Conservation (phyloP, 2,329 filamentous ascomycete genomes). For the Xylariaceae sp. region DNA sequence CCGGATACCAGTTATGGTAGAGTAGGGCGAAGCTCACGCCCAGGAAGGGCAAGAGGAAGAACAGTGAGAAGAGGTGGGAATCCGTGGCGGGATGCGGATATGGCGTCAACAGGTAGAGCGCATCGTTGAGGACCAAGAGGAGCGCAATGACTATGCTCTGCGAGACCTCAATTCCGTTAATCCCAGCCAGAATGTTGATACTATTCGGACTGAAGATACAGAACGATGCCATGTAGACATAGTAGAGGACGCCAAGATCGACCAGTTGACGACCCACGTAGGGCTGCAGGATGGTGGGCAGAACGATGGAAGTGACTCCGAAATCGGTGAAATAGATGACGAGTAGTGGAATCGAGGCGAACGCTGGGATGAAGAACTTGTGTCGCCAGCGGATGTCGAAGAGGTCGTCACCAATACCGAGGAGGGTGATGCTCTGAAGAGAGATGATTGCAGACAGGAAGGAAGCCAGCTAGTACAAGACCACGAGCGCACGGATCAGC, state of each 20-base stretch:
- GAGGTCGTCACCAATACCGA: constrained; percentile 90
- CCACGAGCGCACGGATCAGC: too few species aligned
- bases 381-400: constrained; percentile 99
- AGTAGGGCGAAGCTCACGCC: constrained; percentile 84
- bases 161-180: constrained; percentile 95
- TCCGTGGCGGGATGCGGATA: constrained; percentile 92
- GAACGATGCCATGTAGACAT: constrained; percentile 92
- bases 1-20: constrained; percentile 92
- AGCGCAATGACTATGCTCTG: constrained; percentile 88
- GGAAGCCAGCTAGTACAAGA: constrained; percentile 65
- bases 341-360: constrained; percentile 87
- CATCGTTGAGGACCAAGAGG: constrained; percentile 80
- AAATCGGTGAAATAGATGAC: constrained; percentile 99
- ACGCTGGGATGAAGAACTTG: constrained; percentile 95
- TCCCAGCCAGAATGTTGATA: constrained; percentile 99
- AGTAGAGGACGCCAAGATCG: constrained; percentile 80
- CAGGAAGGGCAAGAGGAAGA: constrained; percentile 88
- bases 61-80: constrained; percentile 92
- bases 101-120: constrained; percentile 75
- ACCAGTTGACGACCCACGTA: constrained; percentile 76
- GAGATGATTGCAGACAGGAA: constrained; percentile 93
- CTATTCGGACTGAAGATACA: constrained; percentile 98
- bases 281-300: constrained; percentile 77
- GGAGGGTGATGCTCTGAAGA: constrained; percentile 81
- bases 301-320: constrained; percentile 89